Base-by-base conservation (phyloP, 768 basidiomycete genomes). In the Tricholoma sp. region DNA sequence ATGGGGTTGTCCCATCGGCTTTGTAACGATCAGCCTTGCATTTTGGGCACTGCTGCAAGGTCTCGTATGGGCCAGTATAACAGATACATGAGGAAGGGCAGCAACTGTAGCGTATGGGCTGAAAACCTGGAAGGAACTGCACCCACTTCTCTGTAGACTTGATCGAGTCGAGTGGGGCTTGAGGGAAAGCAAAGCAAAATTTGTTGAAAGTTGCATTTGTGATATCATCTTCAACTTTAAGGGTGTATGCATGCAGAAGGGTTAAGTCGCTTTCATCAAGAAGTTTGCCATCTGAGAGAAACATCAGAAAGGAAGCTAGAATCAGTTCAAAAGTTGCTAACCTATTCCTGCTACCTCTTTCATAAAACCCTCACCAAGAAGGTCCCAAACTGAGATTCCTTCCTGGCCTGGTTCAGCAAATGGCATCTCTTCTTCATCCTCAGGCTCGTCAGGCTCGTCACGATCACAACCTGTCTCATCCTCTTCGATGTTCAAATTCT, bases 41-140 rank as follows among this genome's bases (percentile, higher is more conserved):
- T 71, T 64, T 0, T 64, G 61, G 58, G 63, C 80, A 56, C 68
- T 70, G 51, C 63, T 63, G 59, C 79, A 80, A 37, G 36, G 36
- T 8, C 3, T 54, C 60, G 33, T 71, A 64, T 0, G 66, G 61
- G 28, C 0, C 72, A 74, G 50, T 75, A 72, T 24, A 24, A 24
- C 24, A 24, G 24, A 24, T 4, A 58, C 80, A 80, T 0, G 72
- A 75, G 50, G 74, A 72, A 17, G 63, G 49, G 61, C 80, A 81
- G 60, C 77, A 79, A 60, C 79, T 62, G 59, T 66, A 75, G 2
- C 39, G 50, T 0, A 64, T 55, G 1, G 74, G 70, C 17, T 66
- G 58, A 41, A 78, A 60, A 2, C 66, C 70, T 2, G 74, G 60
- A 3, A 77, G 68, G 24, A 24, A 24, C 24, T 24, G 24, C 24